Conservation (phyloP, 768 basidiomycete species). For the Suillus bovinus region DNA sequence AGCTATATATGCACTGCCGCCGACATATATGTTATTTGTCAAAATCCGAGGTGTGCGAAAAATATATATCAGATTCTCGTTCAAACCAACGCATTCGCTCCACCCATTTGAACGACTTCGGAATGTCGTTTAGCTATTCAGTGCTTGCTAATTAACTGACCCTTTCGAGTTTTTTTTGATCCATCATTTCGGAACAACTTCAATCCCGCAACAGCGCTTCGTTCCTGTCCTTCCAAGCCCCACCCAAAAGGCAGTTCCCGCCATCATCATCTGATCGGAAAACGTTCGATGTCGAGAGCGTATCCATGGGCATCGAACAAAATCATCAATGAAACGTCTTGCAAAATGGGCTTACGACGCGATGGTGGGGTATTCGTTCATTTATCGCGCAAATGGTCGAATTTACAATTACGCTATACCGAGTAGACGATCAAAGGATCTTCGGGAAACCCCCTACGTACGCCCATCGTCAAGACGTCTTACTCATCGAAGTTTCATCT, state of each 20-base stretch:
- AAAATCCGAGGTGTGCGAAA: neutral
- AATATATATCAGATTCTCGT: neutral
- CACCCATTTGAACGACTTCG: neutral
- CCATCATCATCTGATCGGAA: neutral
- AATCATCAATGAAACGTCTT: neutral
- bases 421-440: neutral
- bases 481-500: neutral
- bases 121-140: neutral
- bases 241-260: neutral
- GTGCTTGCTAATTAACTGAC: neutral
- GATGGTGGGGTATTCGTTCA: neutral
- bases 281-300: neutral
- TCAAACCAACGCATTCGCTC: neutral
- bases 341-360: constrained; percentile 1
- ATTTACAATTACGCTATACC: neutral
- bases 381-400: neutral
- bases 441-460: neutral
- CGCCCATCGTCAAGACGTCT: constrained; percentile 1
- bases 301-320: neutral
- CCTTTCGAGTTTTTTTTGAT: neutral
- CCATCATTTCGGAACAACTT: neutral
- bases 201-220: neutral
- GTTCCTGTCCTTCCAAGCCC: neutral
- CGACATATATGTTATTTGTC: neutral
- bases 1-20: no score